A percentile compares a stretch with the other conserved stretches of the same genome.
These are phyloP conservation scores for Schizonepeta tenuifolia DNA, from an alignment of 257 asterid species.

Conservation along the genomic window DNA sequence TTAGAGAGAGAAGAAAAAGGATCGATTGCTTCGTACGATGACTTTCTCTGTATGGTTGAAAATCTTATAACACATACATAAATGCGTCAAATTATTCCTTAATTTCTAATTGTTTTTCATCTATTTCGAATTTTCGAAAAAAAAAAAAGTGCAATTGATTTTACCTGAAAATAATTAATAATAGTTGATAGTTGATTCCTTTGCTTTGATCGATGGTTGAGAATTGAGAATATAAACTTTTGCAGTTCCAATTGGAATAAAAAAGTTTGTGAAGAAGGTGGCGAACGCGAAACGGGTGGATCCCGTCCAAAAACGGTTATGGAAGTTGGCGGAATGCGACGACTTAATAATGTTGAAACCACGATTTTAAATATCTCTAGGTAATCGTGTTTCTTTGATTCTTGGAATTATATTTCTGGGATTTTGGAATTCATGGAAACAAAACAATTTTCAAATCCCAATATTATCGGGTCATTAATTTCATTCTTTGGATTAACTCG, in stretches of 20 bases:
- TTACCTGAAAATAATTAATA: not conserved
- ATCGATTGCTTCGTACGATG: conserved; percentile 15
- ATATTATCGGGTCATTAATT: not conserved
- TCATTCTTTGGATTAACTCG: not conserved
- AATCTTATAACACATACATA: not conserved
- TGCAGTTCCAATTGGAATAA: not conserved
- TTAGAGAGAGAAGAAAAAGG: not conserved
- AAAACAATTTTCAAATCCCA: not conserved
- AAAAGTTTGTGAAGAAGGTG: not conserved
- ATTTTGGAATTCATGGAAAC: not conserved
- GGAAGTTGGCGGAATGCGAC: conserved; percentile 46
- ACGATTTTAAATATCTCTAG: conserved; percentile 9
- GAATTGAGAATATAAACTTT: not conserved
- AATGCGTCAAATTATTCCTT: too few species aligned
- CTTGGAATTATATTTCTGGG: not conserved
- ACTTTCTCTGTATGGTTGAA: conserved; percentile 8
- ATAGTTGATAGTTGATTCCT: not conserved
- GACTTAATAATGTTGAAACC: conserved; percentile 4
- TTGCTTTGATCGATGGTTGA: not conserved
- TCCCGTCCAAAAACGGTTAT: conserved; percentile 49
- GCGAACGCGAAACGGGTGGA: conserved; percentile 43
- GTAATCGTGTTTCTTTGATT: not conserved
- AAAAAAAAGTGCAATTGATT: not conserved
- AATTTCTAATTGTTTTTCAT: not conserved
- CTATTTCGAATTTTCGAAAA: not conserved